Conservation (phyloP, 2,329 filamentous ascomycete species). For the Diaporthe sp. region DNA sequence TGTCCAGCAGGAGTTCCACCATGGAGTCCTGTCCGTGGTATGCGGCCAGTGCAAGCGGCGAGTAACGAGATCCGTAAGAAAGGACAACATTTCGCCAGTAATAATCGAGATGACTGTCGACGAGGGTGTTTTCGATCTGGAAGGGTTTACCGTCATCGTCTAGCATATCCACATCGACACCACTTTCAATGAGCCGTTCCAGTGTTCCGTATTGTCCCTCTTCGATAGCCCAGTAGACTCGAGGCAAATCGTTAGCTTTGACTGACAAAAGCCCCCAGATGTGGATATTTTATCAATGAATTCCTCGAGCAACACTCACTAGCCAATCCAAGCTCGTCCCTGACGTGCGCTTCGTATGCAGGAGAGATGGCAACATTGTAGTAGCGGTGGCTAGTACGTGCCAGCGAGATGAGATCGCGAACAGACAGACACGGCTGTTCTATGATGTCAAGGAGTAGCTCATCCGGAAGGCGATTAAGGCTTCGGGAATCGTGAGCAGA, state of each 20-base stretch:
- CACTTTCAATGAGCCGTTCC: neutral
- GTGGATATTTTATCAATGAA: neutral
- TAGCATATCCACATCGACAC: neutral
- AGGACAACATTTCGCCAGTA: too few species aligned
- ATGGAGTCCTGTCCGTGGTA: neutral
- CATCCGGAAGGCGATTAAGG: neutral
- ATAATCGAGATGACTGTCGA: neutral
- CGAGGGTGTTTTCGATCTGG: neutral
- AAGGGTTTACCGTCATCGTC: neutral
- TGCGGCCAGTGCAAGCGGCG: neutral
- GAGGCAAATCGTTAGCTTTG: neutral
- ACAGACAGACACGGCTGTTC: neutral
- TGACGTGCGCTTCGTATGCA: neutral
- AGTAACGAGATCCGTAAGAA: neutral
- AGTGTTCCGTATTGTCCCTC: neutral
- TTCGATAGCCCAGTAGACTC: neutral
- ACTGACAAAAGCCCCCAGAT: too few species aligned
- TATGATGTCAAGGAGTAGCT: neutral
- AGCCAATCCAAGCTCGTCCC: neutral
- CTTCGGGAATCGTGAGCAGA: too few species aligned
- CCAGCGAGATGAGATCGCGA: neutral
- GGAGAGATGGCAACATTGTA: neutral
- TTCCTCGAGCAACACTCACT: neutral
- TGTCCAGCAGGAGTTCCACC: neutral
- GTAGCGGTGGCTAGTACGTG: neutral